phyloP scores from a whole-genome alignment of 2,329 filamentous ascomycete species.

The Reticulascus tulasneorum region DNA sequence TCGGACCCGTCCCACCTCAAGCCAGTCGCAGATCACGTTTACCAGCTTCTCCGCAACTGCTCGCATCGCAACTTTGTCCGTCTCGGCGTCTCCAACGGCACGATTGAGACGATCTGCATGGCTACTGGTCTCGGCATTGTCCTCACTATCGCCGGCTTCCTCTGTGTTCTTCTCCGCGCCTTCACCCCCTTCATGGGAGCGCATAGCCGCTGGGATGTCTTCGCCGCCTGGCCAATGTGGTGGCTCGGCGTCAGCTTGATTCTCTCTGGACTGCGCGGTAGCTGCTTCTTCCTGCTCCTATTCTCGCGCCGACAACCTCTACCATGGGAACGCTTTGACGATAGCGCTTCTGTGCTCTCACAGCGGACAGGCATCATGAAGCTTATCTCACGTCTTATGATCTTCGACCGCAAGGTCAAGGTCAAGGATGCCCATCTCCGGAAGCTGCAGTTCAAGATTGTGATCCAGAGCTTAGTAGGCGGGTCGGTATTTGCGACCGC shows the following conservation, averaged over 20 bases:
- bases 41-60: conserved; percentile 42
- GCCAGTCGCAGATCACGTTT: conserved; percentile 42
- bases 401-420: conserved; percentile 41
- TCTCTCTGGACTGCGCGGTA: conserved; percentile 39
- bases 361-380: conserved; percentile 22
- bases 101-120: conserved; percentile 44
- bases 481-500: conserved; percentile 32
- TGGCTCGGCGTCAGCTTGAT: conserved; percentile 38
- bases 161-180: conserved; percentile 35
- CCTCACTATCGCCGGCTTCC: conserved; percentile 34
- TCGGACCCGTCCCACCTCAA: conserved; percentile 34
- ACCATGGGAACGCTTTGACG: conserved; percentile 45
- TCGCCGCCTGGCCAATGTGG: conserved; percentile 43
- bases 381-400: conserved; percentile 35
- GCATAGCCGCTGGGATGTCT: conserved; percentile 36
- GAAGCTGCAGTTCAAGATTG: conserved; percentile 39
- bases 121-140: conserved; percentile 38
- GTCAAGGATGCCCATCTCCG: conserved; percentile 40
- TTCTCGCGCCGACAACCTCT: conserved; percentile 41
- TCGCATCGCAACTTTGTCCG: conserved; percentile 48
- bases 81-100: conserved; percentile 49
- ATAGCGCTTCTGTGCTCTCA: conserved; percentile 22
- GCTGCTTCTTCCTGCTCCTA: conserved; percentile 44
- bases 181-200: conserved; percentile 32
- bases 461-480: conserved; percentile 35